Base-by-base conservation (phyloP, 441 rosid species). In the Euphorbia celastroides region DNA sequence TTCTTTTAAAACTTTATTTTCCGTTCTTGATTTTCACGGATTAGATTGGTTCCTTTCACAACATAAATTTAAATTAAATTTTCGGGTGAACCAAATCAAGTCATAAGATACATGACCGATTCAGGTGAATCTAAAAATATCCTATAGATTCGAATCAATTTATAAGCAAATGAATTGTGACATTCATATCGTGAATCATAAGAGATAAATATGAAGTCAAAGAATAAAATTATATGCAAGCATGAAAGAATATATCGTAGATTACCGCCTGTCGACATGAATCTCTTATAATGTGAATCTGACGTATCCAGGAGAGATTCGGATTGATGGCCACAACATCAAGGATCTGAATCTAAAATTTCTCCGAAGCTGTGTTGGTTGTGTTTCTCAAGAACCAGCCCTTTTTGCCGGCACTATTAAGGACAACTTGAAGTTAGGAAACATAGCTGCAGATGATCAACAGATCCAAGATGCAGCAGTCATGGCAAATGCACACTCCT, bases 381-480 rank as follows among this genome's bases (percentile, higher is more conserved):
- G 79, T 20, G 90, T 85, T 58, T 81, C 84, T 23, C 93, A 88
- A 65, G 93, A 88, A 70, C 90, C 93, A 38, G 70, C 83, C 19
- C 82, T 88, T 51, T 88, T 88, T 73, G 63, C 84, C 1, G 88
- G 93, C 32, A 82, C 79, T 23, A 81, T 86, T 72, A 76, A 64
- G 77, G 90, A 88, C 41, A 88, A 86, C 73, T 70, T 88, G 36
- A 78, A 63, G 74, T 85, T 88, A 50, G 90, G 93, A 64, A 80
- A 86, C 50, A 70, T 82, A 82, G 79, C 81, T 65, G 86, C 81
- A 6, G 70, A 72, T 36, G 93, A 85, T 50, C 64, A 70, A 25
- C 79, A 79, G 70, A 78, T 88, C 7, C 65, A 74, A 67, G 70
- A 76, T 34, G 90, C 89, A 62, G 82, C 90, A 57, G 14, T 57